Base-by-base conservation (phyloP, 2,329 filamentous ascomycete species). In the Fusarium annulatum region DNA sequence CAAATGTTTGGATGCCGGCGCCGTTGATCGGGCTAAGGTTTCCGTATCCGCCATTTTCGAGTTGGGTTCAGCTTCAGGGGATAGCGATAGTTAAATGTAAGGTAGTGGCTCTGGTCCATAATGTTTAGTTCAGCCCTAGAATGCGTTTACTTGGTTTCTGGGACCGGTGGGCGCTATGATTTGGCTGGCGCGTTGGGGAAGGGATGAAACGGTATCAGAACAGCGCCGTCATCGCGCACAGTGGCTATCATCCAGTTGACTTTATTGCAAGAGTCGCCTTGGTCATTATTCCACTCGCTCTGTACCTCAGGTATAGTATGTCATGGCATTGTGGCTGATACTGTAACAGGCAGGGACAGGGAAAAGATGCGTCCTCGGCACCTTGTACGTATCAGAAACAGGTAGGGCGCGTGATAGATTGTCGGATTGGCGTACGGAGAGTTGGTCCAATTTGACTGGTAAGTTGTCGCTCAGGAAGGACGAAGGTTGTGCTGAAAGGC, bases 81-180 rank as follows among this genome's bases (percentile, higher is more conserved):
- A 77, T 68, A 61, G 61, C 19, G 70, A 77, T 68, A 59, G 61
- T 9, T 21, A 48, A 28, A 19, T 48, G 61, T 42, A 39, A 71
- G 67, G 67, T 43, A 39, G 56, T 64, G 38, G 46, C 34, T 60
- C 45, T 51, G 61, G 18, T 48, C 48, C 51, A 45, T 67, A 61
- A 58, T 41, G 45, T 71, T 64, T 64, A 71, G 64, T 65, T 77
- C 76, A 76, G 76, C 76, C 75, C 76, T 77, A 77, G 76, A 77
- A 67, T 77, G 69, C 49, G 72, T 41, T 74, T 74, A 60, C 68
- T 64, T 60, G 61, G 42, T 65, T 64, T 65, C 58, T 64, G 64
- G 65, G 57, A 52, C 64, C 52, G 73, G 67, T 72, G 66, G 73
- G 69, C 72, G 72, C 76, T 77, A 77, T 67, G 45, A 42, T 75